Percentiles rank a stretch among this genome's conserved stretches.
Conservation (phyloP, 2,329 filamentous ascomycete genomes). For the Sporothrix inflata region DNA sequence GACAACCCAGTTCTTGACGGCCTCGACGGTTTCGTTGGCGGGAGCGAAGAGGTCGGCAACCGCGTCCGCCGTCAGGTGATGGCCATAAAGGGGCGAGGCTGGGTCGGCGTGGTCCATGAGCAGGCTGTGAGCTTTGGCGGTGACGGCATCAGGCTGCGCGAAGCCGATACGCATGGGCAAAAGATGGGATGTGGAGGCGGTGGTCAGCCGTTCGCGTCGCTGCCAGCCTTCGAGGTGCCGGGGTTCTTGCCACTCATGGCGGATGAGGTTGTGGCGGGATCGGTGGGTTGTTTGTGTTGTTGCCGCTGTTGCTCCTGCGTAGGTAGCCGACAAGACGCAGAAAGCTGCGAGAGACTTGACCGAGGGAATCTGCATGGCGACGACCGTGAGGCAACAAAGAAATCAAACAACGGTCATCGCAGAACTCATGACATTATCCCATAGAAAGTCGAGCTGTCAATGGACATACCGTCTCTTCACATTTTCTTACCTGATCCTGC, state of each 20-base stretch:
- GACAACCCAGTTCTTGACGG: constrained; percentile 41
- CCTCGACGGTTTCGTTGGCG: constrained; percentile 38
- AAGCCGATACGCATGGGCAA: constrained; percentile 29
- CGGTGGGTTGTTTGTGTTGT: neutral
- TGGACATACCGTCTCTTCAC: too few relatives aligned
- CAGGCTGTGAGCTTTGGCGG: constrained; percentile 36
- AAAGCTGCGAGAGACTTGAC: neutral
- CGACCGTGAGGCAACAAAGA: neutral
- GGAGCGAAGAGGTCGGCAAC: constrained; percentile 45
- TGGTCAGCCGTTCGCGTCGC: neutral
- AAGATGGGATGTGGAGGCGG: neutral
- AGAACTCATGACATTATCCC: neutral
- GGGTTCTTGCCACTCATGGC: constrained; percentile 26
- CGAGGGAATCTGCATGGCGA: neutral
- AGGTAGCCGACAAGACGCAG: neutral
- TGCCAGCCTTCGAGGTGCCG: constrained; percentile 23
- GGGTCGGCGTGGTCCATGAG: constrained; percentile 10
- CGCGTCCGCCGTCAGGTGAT: constrained; percentile 43
- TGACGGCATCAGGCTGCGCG: constrained; percentile 37
- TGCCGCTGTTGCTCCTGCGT: neutral
- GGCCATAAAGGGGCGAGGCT: neutral
- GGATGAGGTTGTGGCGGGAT: constrained; percentile 10
- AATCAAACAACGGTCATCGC: neutral
- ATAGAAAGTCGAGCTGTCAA: neutral
- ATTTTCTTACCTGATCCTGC: too few relatives aligned